Evolutionary conservation across 352 stramenopile species (phyloP).

Genomic region (Pythium phragmiticola): DNA sequence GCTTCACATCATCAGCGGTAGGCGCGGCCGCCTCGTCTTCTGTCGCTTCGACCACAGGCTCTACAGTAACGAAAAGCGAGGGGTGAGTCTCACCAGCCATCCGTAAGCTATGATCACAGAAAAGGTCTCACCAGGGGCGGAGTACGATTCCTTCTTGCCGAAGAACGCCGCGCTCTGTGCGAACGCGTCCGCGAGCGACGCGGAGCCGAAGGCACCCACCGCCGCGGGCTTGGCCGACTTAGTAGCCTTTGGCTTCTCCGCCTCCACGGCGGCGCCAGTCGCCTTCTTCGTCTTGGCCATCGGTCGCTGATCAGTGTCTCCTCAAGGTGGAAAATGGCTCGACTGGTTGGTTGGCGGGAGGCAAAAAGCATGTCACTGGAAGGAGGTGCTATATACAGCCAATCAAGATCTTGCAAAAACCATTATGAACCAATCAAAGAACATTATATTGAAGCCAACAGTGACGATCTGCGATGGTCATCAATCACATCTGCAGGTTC

Average conservation of each 20-base stretch:
- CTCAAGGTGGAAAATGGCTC: constrained; percentile 35
- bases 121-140: constrained; percentile 10
- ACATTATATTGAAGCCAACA: constrained; percentile 12
- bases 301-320: constrained; percentile 33
- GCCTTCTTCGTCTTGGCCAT: constrained; percentile 37
- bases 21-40: not conserved
- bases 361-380: constrained; percentile 11
- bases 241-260: constrained; percentile 17
- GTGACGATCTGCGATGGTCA: not conserved
- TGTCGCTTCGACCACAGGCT: constrained; percentile 2
- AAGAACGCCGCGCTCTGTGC: constrained; percentile 59
- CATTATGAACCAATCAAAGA: constrained; percentile 21
- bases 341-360: constrained; percentile 14
- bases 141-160: constrained; percentile 65
- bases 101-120: not conserved
- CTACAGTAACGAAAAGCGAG: not conserved
- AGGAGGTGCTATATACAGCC: constrained; percentile 8
- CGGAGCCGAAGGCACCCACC: not conserved
- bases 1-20: constrained; percentile 11
- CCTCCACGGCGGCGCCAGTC: constrained; percentile 14
- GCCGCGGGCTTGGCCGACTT: constrained; percentile 9
- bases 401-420: constrained; percentile 25
- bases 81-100: not conserved
- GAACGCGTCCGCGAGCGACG: constrained; percentile 50
- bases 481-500: constrained; percentile 31